Evolutionary conservation across 208 protist genomes (phyloP).

Genomic region (Tritrichomonas musculus): DNA sequence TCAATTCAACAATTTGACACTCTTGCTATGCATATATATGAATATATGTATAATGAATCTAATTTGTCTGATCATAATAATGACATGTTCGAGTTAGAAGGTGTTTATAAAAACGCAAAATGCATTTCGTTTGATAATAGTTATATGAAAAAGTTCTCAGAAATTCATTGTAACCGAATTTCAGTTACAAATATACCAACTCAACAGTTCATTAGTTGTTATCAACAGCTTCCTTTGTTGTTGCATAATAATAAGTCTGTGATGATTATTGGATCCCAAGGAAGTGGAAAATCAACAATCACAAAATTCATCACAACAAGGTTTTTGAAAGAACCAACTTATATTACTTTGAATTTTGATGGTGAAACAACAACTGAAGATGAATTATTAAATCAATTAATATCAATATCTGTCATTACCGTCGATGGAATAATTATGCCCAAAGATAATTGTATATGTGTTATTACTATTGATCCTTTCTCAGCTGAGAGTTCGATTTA

Average conservation of each 20-base stretch:
- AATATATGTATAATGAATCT: too few relatives aligned
- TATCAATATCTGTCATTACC: background rate
- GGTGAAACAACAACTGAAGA: background rate
- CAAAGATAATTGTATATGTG: background rate
- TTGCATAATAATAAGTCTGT: background rate
- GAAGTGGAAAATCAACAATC: background rate
- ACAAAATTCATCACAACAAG: background rate
- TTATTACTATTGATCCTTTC: background rate
- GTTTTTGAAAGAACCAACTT: background rate
- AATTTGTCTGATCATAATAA: too few relatives aligned
- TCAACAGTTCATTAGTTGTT: background rate
- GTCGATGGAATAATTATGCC: background rate
- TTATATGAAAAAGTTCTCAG: background rate
- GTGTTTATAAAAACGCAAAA: background rate
- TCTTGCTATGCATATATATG: too few relatives aligned
- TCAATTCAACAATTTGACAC: background rate
- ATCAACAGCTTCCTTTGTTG: background rate
- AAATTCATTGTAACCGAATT: background rate
- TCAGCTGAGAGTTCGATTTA: background rate
- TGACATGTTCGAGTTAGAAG: background rate
- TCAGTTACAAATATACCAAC: slow-evolving; percentile 8
- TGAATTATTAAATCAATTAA: background rate
- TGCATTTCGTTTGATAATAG: background rate
- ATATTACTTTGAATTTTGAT: background rate
- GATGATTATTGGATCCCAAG: background rate